Conservation (phyloP, 306 rosid genomes). For the Purshia tridentata region DNA sequence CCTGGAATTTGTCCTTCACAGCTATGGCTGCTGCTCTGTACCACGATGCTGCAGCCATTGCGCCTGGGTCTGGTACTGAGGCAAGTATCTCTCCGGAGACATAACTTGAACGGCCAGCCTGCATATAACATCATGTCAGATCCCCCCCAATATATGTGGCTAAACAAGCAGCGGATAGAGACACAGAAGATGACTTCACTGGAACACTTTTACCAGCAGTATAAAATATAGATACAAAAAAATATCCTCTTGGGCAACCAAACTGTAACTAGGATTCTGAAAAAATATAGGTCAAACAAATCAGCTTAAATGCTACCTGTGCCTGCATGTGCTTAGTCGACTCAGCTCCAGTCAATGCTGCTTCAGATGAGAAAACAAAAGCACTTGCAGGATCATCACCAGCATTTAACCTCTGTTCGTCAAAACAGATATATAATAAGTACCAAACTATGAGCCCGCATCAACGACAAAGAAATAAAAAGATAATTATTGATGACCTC, state of each 20-base stretch:
- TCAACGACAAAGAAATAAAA: slow-evolving; percentile 24
- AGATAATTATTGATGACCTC: slow-evolving; percentile 46
- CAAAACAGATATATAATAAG: slow-evolving; percentile 23
- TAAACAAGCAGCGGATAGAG: too few relatives aligned
- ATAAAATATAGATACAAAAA: too few relatives aligned
- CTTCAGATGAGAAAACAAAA: slow-evolving; percentile 75
- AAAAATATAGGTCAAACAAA: not conserved
- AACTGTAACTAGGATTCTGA: not conserved
- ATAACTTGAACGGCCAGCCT: slow-evolving; percentile 92
- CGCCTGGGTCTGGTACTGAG: slow-evolving; percentile 93
- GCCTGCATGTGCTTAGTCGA: slow-evolving; percentile 84
- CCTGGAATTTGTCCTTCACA: slow-evolving; percentile 44
- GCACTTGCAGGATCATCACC: slow-evolving; percentile 76
- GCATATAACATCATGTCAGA: slow-evolving; percentile 31
- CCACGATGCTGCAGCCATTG: slow-evolving; percentile 94
- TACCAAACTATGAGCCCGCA: slow-evolving; percentile 10
- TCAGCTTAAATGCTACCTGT: slow-evolving; percentile 44
- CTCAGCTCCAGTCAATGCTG: slow-evolving; percentile 83
- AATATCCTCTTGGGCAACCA: too few relatives aligned
- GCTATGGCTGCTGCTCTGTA: slow-evolving; percentile 82
- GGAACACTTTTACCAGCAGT: not conserved
- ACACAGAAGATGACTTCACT: not conserved
- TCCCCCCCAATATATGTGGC: not conserved
- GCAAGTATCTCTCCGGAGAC: slow-evolving; percentile 61
- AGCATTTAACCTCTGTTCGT: slow-evolving; percentile 59